Percentiles rank a stretch among this genome's conserved stretches.
phyloP scores from a whole-genome alignment of 1,139 yeast species.

The Debaryomycetaceae sp. region DNA sequence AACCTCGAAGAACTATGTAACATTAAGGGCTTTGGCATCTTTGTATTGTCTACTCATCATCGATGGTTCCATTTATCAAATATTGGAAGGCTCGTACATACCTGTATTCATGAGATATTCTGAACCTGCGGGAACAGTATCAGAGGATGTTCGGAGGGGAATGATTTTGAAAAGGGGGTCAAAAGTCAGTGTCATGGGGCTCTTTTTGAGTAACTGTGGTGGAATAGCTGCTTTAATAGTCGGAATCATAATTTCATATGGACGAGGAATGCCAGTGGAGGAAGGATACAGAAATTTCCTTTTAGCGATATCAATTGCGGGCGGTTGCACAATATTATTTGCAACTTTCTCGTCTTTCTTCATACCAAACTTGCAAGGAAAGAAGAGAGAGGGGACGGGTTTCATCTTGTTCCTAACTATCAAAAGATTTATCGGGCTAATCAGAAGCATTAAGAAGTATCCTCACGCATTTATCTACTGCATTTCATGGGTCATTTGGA shows the following conservation, averaged over 20 bases:
- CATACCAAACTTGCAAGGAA: slow-evolving; percentile 33
- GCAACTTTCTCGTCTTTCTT: slow-evolving; percentile 23
- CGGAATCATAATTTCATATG: slow-evolving; percentile 38
- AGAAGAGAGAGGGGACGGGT: slow-evolving; percentile 22
- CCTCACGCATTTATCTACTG: slow-evolving; percentile 39
- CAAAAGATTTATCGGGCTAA: slow-evolving; percentile 22
- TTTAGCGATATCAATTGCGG: slow-evolving; percentile 41
- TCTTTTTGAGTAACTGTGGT: slow-evolving; percentile 37
- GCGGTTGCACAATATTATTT: slow-evolving; percentile 30
- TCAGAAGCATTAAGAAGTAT: slow-evolving; percentile 25
- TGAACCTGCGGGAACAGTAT: slow-evolving; percentile 11
- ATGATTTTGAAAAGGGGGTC: slow-evolving; percentile 32
- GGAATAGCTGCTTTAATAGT: slow-evolving; percentile 38
- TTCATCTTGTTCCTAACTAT: slow-evolving; percentile 21
- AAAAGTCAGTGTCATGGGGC: slow-evolving; percentile 37
- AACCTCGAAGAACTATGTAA: slow-evolving; percentile 17
- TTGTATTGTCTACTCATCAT: slow-evolving; percentile 31
- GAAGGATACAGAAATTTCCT: slow-evolving; percentile 35
- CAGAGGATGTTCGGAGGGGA: slow-evolving; percentile 24
- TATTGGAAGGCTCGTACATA: slow-evolving; percentile 41
- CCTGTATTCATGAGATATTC: slow-evolving; percentile 41
- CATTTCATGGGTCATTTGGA: slow-evolving; percentile 46
- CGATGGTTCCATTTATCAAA: slow-evolving; percentile 33
- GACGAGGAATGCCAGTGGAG: slow-evolving; percentile 22
- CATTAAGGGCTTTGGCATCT: slow-evolving; percentile 24